Evolutionary conservation across 345 rosid genomes (phyloP).

Genomic region (Punica granatum): DNA sequence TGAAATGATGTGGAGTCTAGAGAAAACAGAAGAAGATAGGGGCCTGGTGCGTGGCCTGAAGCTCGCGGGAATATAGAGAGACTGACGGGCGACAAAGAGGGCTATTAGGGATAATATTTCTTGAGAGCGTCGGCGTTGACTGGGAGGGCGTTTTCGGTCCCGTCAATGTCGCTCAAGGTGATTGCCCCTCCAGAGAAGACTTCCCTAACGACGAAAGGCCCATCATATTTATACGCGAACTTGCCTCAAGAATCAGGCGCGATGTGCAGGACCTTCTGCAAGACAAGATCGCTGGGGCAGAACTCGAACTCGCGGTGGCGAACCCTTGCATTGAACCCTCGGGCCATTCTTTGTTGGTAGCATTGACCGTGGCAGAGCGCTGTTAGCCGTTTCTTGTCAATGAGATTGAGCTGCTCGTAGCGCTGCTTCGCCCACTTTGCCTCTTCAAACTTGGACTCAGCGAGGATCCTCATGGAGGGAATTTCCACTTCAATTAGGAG

Average conservation of each 20-base stretch:
- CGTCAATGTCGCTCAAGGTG: background rate
- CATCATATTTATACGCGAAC: background rate
- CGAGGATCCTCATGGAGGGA: background rate
- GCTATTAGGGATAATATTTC: no score
- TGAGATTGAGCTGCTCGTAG: background rate
- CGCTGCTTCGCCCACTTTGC: background rate
- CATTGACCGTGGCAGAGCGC: background rate
- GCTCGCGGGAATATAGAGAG: no score
- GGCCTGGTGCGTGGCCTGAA: no score
- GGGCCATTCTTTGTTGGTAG: background rate
- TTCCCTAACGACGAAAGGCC: background rate
- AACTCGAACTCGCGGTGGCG: background rate
- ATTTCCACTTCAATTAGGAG: background rate
- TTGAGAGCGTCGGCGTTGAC: no score
- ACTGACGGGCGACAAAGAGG: no score
- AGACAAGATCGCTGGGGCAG: background rate
- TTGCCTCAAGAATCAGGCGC: background rate
- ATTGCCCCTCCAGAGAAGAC: background rate
- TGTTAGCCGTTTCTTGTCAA: background rate
- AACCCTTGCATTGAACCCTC: background rate
- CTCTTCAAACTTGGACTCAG: background rate
- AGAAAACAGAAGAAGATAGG: no score
- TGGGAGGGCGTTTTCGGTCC: background rate
- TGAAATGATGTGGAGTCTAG: no score
- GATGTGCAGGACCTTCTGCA: background rate